A percentile compares a stretch with the other conserved stretches of the same genome.
phyloP scores from a whole-genome alignment of 305 asterid species.

The Solanum chacoense region DNA sequence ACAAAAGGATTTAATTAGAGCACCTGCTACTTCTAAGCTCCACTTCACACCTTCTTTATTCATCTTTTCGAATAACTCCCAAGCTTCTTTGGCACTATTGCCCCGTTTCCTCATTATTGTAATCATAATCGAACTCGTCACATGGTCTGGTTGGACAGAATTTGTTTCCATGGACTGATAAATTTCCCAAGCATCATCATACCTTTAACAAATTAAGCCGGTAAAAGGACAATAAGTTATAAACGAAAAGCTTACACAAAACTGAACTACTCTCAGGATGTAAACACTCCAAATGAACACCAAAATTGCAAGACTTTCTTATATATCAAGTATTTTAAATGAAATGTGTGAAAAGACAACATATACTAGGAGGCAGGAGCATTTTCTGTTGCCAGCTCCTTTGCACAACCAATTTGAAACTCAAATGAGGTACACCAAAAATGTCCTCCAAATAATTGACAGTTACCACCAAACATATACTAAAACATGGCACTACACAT shows the following conservation, averaged over 20 bases:
- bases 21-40: conserved; percentile 71
- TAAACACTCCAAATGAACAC: background rate
- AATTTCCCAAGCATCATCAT: conserved; percentile 75
- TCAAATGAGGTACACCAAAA: background rate
- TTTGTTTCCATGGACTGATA: conserved; percentile 51
- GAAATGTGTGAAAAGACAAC: background rate
- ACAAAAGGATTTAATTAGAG: conserved; percentile 79
- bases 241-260: background rate
- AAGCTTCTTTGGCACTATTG: conserved; percentile 60
- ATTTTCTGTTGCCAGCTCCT: background rate
- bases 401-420: background rate
- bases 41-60: conserved; percentile 56
- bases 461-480: background rate
- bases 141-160: conserved; percentile 69
- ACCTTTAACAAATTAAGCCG: conserved; percentile 30
- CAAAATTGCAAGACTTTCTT: background rate
- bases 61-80: conserved; percentile 69
- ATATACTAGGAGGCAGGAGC: background rate
- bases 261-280: background rate
- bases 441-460: background rate
- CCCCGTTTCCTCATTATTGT: conserved; percentile 79
- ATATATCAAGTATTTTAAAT: background rate
- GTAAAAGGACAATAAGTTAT: background rate
- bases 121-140: conserved; percentile 71
- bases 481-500: background rate